A percentile compares a stretch with the other conserved stretches of the same genome.
These are phyloP conservation scores for Trifolium subterraneum DNA, from an alignment of 306 rosid species.

Conservation along the genomic window DNA sequence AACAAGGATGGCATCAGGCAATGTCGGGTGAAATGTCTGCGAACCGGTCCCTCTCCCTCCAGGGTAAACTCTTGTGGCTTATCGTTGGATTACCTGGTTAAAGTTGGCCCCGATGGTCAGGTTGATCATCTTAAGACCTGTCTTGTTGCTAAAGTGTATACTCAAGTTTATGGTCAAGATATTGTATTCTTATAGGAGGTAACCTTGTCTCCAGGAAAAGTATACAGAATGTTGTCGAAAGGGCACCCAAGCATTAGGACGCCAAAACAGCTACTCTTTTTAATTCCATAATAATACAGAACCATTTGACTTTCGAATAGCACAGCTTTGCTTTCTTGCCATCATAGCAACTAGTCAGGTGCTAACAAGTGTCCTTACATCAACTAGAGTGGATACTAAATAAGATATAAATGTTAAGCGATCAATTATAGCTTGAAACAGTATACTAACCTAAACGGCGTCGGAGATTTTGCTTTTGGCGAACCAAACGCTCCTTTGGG, in stretches of 20 bases:
- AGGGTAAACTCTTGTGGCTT: no score
- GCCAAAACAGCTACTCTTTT: background rate
- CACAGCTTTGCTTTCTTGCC: conserved; percentile 8
- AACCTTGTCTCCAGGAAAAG: no score
- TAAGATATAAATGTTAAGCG: conserved; percentile 23
- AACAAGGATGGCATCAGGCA: no score
- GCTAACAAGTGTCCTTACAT: conserved; percentile 30
- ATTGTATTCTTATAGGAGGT: no score
- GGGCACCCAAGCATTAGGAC: conserved; percentile 11
- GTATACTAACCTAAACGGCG: conserved; percentile 79
- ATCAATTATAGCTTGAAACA: conserved; percentile 28
- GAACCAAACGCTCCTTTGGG: conserved; percentile 91
- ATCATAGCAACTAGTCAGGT: conserved; percentile 20
- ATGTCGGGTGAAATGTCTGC: no score
- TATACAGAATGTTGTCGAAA: background rate
- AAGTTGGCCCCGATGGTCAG: no score
- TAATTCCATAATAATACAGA: conserved; percentile 3
- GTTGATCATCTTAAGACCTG: no score
- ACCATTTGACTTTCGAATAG: conserved; percentile 15
- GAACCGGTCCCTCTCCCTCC: no score
- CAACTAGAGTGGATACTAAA: conserved; percentile 17
- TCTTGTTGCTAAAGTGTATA: no score
- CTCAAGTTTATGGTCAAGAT: no score
- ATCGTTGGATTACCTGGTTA: no score
- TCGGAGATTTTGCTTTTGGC: conserved; percentile 91